Base-by-base conservation (phyloP, 441 rosid species). In the Jatropha podagrica region DNA sequence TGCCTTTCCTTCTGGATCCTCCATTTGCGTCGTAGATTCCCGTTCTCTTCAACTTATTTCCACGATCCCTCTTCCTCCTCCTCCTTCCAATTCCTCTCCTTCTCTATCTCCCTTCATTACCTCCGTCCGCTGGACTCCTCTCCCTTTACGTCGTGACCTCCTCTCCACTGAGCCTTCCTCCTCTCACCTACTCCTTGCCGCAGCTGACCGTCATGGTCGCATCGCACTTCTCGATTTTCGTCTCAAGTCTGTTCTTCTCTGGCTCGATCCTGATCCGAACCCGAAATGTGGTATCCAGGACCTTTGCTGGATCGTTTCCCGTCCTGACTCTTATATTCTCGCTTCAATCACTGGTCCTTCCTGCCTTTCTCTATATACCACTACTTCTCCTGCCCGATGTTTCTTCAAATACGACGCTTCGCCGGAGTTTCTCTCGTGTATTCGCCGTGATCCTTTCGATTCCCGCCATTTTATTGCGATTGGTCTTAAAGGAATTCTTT, bases 161-260 rank as follows among this genome's bases (percentile, higher is more conserved):
- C 91, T 92, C 75, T 88, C 97, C 83, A 76, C 92, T 76, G 91
- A 87, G 68, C 88, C 96, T 54, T 91, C 94, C 72, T 80, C 96
- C 72, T 89, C 95, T 20, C 94, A 92, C 67, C 94, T 92, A 68
- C 86, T 93, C 84, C 89, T 93, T 68, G 98, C 94, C 74, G 95
- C 88, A 55, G 95, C 83, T 12, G 97, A 95, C 76, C 96, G 98
- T 65, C 99, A 92, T 49, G 99, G 99, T 74, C 95, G 96, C 67
- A 73, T 93, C 78, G 90, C 91, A 48, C 87, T 95, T 70, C 79
- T 95, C 61, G 99, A 95, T 80, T 86, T 89, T 80, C 92, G 91
- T 26, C 90, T 85, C n/a, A 89, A 87, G 38, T 84, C 97, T 58
- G 81, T 89, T 68, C 70, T 84, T 66, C 76, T 88, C 74, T 90